Conservation (phyloP, 345 rosid genomes). For the Stellera chamaejasme region DNA sequence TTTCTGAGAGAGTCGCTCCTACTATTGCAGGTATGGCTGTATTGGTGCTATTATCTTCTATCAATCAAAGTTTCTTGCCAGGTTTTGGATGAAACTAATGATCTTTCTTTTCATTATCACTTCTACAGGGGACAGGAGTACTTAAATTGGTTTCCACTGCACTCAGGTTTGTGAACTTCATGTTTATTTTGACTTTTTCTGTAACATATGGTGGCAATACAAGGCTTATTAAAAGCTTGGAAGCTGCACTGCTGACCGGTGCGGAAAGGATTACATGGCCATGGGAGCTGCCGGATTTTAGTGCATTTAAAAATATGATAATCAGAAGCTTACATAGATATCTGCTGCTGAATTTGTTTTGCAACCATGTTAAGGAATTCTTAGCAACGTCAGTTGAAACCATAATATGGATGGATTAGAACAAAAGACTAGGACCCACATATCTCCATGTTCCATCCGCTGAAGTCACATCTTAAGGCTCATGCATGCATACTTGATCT, state of each 20-base stretch:
- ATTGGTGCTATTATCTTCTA: neutral
- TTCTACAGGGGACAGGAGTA: constrained; percentile 43
- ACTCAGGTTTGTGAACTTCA: constrained; percentile 40
- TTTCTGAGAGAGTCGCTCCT: constrained; percentile 54
- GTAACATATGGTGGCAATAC: neutral
- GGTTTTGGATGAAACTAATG: constrained; percentile 1
- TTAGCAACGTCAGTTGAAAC: too few relatives aligned
- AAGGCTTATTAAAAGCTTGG: neutral
- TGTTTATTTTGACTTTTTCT: neutral
- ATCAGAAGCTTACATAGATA: neutral
- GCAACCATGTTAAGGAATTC: neutral
- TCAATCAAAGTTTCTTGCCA: neutral
- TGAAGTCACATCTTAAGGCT: too few relatives aligned
- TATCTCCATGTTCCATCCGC: neutral
- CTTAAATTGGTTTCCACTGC: constrained; percentile 27
- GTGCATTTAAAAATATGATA: neutral
- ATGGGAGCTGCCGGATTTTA: neutral
- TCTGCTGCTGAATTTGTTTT: neutral
- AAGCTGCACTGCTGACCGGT: neutral
- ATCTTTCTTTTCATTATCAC: constrained; percentile 5
- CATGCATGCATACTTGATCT: neutral
- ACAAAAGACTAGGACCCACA: too few relatives aligned
- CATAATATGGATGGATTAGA: too few relatives aligned
- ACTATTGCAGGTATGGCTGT: constrained; percentile 41
- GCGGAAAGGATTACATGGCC: neutral